A percentile compares a stretch with the other conserved stretches of the same genome.
These are phyloP conservation scores for Pseudogymnoascus sp. DNA, from an alignment of 2,329 filamentous ascomycete species.

Conservation along the genomic window DNA sequence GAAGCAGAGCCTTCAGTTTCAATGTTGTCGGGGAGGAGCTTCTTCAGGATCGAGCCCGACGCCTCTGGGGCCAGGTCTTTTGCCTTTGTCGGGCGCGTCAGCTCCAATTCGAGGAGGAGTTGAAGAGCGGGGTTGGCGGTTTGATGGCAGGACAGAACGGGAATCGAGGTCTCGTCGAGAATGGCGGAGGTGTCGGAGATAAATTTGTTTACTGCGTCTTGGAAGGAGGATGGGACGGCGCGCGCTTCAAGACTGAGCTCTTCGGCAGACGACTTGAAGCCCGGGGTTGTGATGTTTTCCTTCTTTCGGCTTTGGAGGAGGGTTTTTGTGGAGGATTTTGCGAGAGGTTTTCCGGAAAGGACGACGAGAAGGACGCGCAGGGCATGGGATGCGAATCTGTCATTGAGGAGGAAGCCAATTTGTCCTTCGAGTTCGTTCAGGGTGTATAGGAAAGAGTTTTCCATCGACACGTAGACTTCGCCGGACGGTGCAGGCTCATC, in stretches of 20 bases:
- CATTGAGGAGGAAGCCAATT: conserved; percentile 74
- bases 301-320: conserved; percentile 90
- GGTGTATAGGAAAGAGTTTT: conserved; percentile 74
- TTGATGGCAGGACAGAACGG: conserved; percentile 77
- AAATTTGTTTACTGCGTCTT: conserved; percentile 69
- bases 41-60: conserved; percentile 56
- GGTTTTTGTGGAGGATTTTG: conserved; percentile 58
- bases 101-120: conserved; percentile 77
- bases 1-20: conserved; percentile 65
- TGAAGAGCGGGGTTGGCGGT: conserved; percentile 92
- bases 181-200: conserved; percentile 66
- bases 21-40: conserved; percentile 71
- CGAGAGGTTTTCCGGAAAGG: conserved; percentile 72
- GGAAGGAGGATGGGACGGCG: conserved; percentile 71
- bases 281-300: conserved; percentile 64
- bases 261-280: conserved; percentile 40
- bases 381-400: conserved; percentile 83
- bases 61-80: conserved; percentile 50
- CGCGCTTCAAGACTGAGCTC: conserved; percentile 40
- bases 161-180: conserved; percentile 71
- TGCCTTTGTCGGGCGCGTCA: conserved; percentile 62
- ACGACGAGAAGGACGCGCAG: conserved; percentile 79
- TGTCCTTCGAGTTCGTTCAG: conserved; percentile 83
- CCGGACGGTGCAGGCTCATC: conserved; percentile 35
- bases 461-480: conserved; percentile 56